Evolutionary conservation across 2,329 filamentous ascomycete genomes (phyloP).

Genomic region (Claviceps sp.): DNA sequence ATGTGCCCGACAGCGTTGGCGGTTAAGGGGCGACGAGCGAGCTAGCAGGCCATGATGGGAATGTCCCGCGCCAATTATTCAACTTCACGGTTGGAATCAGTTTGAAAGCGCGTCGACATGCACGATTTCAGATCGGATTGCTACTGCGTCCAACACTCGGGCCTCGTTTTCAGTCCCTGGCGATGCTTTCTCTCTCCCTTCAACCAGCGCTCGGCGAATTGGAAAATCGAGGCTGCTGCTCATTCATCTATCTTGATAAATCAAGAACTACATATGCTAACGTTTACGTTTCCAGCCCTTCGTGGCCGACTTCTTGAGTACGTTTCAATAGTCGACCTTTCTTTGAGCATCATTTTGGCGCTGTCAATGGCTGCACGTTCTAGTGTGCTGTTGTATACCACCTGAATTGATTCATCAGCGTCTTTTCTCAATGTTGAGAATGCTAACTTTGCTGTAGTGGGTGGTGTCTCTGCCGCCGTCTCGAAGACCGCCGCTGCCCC

Average conservation of each 20-base stretch:
- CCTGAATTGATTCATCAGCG: slow-evolving; percentile 1
- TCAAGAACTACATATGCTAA: slow-evolving; percentile 18
- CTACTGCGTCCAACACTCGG: neutral
- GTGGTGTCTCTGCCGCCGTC: slow-evolving; percentile 99
- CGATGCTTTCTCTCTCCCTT: neutral
- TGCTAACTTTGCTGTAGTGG: slow-evolving; percentile 49
- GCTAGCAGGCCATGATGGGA: neutral
- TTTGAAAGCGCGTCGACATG: neutral
- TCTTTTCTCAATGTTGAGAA: neutral
- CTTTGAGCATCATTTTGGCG: neutral
- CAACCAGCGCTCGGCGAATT: neutral
- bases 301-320: slow-evolving; percentile 98
- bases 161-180: neutral
- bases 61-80: slow-evolving; percentile 6
- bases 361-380: slow-evolving; percentile 1
- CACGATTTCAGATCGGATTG: neutral
- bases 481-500: slow-evolving; percentile 99
- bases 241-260: neutral
- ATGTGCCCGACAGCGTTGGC: slow-evolving; percentile 18
- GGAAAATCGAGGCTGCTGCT: slow-evolving; percentile 6
- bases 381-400: neutral
- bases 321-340: slow-evolving; percentile 29
- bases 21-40: slow-evolving; percentile 9
- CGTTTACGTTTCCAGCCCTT: slow-evolving; percentile 52
- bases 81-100: slow-evolving; percentile 8